A percentile compares a stretch with the other conserved stretches of the same genome.
Evolutionary conservation across 805 yeast genomes (phyloP).

Genomic region (Candida montana): DNA sequence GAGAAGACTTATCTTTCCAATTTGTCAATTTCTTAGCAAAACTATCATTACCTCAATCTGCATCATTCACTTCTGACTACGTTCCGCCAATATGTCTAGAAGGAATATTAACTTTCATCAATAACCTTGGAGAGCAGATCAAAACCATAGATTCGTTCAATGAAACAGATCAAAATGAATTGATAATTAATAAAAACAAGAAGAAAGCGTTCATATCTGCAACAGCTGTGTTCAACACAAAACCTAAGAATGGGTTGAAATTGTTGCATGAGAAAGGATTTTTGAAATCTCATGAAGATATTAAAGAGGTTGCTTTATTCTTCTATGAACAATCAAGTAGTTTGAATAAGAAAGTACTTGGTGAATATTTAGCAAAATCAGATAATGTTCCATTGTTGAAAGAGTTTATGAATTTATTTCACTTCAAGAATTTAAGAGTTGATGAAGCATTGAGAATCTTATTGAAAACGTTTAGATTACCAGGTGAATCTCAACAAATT

Average conservation of each 20-base stretch:
- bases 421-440: constrained; percentile 72
- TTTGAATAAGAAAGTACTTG: constrained; percentile 80
- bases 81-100: constrained; percentile 94
- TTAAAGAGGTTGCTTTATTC: constrained; percentile 65
- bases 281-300: constrained; percentile 45
- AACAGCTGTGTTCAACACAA: constrained; percentile 68
- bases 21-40: constrained; percentile 68
- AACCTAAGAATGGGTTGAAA: constrained; percentile 71
- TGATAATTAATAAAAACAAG: constrained; percentile 31
- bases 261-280: constrained; percentile 62
- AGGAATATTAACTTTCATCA: constrained; percentile 68
- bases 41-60: constrained; percentile 81
- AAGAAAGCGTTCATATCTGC: constrained; percentile 78
- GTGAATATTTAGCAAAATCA: constrained; percentile 81
- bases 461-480: constrained; percentile 79
- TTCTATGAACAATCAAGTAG: constrained; percentile 75
- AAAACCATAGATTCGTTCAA: constrained; percentile 19
- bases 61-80: constrained; percentile 68
- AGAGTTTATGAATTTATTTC: constrained; percentile 64
- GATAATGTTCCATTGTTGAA: constrained; percentile 52
- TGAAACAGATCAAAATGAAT: constrained; percentile 10
- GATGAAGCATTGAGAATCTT: constrained; percentile 89
- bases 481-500: constrained; percentile 97
- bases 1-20: constrained; percentile 67
- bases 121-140: constrained; percentile 49